Percentiles rank a stretch among this genome's conserved stretches.
Conservation (phyloP, 148 eudicot species). For the Cornus kousa region DNA sequence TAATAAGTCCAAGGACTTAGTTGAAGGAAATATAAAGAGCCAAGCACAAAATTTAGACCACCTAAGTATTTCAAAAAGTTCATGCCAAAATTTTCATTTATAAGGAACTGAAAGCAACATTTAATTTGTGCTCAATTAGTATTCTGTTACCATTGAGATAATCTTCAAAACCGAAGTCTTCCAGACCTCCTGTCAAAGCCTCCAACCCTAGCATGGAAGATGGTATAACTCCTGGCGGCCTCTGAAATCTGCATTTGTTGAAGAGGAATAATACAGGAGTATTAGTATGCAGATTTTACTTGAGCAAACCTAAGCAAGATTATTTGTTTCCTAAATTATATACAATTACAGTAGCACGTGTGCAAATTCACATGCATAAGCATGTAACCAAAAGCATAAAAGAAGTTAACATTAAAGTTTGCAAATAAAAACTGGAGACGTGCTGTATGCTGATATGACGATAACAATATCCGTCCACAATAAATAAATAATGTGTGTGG, state of each 20-base stretch:
- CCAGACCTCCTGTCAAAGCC: slow-evolving; percentile 66
- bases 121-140: neutral
- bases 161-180: slow-evolving; percentile 82
- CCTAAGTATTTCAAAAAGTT: neutral
- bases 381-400: no score
- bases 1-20: neutral
- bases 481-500: no score
- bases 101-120: neutral
- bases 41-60: neutral
- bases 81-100: neutral
- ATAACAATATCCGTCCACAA: neutral
- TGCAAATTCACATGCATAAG: neutral
- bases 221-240: slow-evolving; percentile 84
- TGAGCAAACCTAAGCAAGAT: neutral
- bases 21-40: neutral
- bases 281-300: neutral
- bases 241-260: slow-evolving; percentile 64
- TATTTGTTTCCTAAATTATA: neutral
- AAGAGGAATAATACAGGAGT: neutral
- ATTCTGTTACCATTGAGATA: slow-evolving; percentile 68
- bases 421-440: neutral
- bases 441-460: neutral
- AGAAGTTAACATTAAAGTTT: no score
- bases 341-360: neutral
- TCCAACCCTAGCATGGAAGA: slow-evolving; percentile 95